Evolutionary conservation across 495 filamentous ascomycete species (phyloP).

Genomic region (Lophiostoma macrostomum): DNA sequence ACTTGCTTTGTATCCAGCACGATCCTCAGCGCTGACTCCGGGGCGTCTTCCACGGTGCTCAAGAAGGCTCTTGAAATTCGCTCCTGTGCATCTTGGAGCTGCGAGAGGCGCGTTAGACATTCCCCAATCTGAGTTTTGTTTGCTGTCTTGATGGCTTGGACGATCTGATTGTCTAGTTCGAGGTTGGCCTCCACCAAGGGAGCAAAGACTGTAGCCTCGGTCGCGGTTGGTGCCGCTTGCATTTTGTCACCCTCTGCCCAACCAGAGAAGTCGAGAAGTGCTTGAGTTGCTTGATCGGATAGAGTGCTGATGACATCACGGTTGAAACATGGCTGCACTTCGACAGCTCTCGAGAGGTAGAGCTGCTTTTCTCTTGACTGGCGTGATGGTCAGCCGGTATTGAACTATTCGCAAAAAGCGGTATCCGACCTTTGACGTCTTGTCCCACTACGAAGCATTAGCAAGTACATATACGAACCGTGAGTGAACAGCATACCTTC

Average conservation of each 20-base stretch:
- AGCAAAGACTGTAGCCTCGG: constrained; percentile 1
- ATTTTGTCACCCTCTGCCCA: constrained; percentile 96
- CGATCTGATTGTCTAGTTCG: constrained; percentile 81
- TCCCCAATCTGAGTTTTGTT: constrained; percentile 62
- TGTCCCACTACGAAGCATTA: constrained; percentile 74
- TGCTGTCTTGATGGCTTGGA: constrained; percentile 77
- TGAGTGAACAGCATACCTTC: constrained; percentile 55
- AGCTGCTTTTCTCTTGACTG: constrained; percentile 94
- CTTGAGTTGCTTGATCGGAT: constrained; percentile 92
- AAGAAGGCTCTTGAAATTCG: constrained; percentile 86
- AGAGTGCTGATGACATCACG: constrained; percentile 91
- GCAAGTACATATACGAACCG: constrained; percentile 16
- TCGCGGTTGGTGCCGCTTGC: constrained; percentile 51
- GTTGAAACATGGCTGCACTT: constrained; percentile 98
- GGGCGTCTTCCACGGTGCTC: constrained; percentile 79
- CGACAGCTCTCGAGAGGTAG: constrained; percentile 90
- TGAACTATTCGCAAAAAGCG: neutral
- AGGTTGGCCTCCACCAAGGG: constrained; percentile 57
- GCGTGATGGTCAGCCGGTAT: constrained; percentile 35
- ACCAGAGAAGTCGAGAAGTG: constrained; percentile 84
- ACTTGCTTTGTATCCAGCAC: constrained; percentile 78
- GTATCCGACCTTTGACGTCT: constrained; percentile 80
- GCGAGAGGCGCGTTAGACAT: constrained; percentile 56
- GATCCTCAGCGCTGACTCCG: constrained; percentile 68
- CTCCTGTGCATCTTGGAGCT: constrained; percentile 59